phyloP scores from a whole-genome alignment of 306 rosid genomes.

The Pachyrhizus erosus region DNA sequence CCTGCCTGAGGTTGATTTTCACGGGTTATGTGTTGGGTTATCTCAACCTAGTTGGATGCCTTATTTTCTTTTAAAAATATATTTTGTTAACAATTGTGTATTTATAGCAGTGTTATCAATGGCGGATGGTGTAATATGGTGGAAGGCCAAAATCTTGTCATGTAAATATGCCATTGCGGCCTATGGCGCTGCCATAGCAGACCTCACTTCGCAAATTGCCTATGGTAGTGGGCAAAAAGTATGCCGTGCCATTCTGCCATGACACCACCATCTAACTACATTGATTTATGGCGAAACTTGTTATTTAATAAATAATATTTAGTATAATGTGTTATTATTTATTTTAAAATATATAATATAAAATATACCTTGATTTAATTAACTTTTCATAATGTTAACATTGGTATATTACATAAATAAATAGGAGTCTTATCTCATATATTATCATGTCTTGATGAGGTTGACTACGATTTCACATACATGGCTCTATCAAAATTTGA shows the following conservation, averaged over 20 bases:
- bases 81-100: not conserved
- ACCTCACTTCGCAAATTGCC: not conserved
- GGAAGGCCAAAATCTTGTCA: not conserved
- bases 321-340: not conserved
- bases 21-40: not conserved
- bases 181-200: not conserved
- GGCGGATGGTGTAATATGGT: not conserved
- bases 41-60: not conserved
- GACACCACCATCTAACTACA: not conserved
- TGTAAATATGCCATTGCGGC: not conserved
- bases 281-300: too few species aligned
- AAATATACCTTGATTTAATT: too few species aligned
- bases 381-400: too few species aligned
- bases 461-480: not conserved
- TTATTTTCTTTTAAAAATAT: too few species aligned
- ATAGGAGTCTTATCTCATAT: not conserved
- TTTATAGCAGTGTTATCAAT: not conserved
- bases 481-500: not conserved
- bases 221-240: not conserved
- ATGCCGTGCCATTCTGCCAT: not conserved
- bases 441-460: not conserved
- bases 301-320: too few species aligned
- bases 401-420: too few species aligned
- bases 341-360: too few species aligned
- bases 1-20: too few species aligned